Percentiles rank a stretch among this genome's conserved stretches.
phyloP scores from a whole-genome alignment of 345 rosid genomes.

The Sonneratia caseolaris region DNA sequence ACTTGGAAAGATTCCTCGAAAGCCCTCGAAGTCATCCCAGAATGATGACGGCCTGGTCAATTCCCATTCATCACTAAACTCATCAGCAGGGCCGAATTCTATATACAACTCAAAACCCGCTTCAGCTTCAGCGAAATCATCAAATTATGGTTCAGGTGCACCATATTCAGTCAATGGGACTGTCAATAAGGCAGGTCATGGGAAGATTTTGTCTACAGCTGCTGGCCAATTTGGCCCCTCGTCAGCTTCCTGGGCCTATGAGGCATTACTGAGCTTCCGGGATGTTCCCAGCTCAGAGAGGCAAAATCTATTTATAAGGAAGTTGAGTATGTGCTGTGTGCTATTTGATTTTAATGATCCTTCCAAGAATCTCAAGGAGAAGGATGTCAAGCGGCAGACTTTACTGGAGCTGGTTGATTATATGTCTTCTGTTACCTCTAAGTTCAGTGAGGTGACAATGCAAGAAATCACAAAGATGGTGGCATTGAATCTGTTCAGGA shows the following conservation, averaged over 20 bases:
- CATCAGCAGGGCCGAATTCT: constrained; percentile 14
- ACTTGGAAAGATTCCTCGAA: constrained; percentile 75
- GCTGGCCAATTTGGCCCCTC: constrained; percentile 21
- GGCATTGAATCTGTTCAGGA: constrained; percentile 64
- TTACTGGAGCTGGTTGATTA: constrained; percentile 76
- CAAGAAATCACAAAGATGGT: constrained; percentile 62
- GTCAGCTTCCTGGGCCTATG: constrained; percentile 27
- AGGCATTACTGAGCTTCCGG: constrained; percentile 58
- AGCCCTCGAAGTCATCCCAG: constrained; percentile 58
- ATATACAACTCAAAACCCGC: constrained; percentile 24
- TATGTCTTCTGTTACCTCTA: constrained; percentile 57
- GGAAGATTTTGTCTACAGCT: constrained; percentile 19
- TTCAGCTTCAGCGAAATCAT: constrained; percentile 19
- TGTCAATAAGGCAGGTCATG: constrained; percentile 7
- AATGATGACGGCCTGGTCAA: constrained; percentile 30
- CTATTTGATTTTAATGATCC: constrained; percentile 72
- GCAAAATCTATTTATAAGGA: constrained; percentile 59
- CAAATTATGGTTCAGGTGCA: constrained; percentile 24
- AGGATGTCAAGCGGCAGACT: constrained; percentile 74
- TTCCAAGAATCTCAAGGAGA: constrained; percentile 60
- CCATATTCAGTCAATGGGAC: constrained; percentile 30
- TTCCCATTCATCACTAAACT: constrained; percentile 6
- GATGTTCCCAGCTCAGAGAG: constrained; percentile 69
- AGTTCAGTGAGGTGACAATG: constrained; percentile 49
- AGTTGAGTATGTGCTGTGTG: constrained; percentile 58